These are phyloP conservation scores for Guadua angustifolia DNA, from an alignment of 176 grass and related monocot genomes.

Conservation along the genomic window DNA sequence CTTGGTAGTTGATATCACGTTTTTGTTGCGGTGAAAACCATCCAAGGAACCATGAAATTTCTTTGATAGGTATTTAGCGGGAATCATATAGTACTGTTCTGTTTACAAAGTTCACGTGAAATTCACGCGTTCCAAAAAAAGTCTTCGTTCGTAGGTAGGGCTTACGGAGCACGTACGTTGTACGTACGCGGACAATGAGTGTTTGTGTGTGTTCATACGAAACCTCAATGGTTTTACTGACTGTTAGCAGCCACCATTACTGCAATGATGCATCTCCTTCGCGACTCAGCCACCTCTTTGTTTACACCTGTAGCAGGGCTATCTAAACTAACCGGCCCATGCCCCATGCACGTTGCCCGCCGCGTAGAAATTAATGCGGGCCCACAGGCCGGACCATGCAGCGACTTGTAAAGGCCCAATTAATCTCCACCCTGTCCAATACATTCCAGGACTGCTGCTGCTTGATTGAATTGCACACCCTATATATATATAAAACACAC, in stretches of 20 bases:
- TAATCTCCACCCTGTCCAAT: slow-evolving; percentile 30
- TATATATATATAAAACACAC: slow-evolving; percentile 25
- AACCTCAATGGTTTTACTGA: background rate
- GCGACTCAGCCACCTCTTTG: background rate
- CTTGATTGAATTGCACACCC: background rate
- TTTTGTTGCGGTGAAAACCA: background rate
- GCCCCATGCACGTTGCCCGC: slow-evolving; percentile 4
- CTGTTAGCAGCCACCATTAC: background rate
- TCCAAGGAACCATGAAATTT: background rate
- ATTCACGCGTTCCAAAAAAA: too few relatives aligned
- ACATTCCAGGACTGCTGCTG: background rate
- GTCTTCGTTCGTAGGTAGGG: background rate
- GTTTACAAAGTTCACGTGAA: too few relatives aligned
- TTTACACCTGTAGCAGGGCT: background rate
- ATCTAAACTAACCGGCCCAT: background rate
- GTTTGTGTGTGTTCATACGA: background rate
- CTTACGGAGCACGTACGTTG: background rate
- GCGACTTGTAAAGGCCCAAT: background rate
- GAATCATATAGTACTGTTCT: background rate
- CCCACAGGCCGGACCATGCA: background rate
- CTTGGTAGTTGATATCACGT: background rate
- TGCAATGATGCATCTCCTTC: background rate
- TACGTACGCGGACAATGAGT: too few relatives aligned
- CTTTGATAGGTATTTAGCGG: background rate
- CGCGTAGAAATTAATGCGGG: slow-evolving; percentile 23